phyloP scores from a whole-genome alignment of 768 basidiomycete species.

The Leccinum truebloodii region DNA sequence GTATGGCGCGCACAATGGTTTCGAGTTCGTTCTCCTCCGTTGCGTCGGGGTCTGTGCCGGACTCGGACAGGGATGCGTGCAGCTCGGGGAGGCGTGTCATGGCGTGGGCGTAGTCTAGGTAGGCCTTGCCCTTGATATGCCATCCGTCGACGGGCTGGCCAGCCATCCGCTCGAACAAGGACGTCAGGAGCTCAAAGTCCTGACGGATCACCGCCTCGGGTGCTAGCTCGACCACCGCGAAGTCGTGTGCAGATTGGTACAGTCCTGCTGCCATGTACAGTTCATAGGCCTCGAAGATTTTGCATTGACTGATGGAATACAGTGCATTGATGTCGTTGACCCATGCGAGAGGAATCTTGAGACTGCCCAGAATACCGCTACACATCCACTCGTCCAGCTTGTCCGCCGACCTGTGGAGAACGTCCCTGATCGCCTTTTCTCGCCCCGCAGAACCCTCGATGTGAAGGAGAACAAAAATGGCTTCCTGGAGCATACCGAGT shows the following conservation, averaged over 20 bases:
- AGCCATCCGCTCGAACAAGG: slow-evolving; percentile 68
- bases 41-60: slow-evolving; percentile 45
- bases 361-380: slow-evolving; percentile 67
- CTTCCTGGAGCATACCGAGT: slow-evolving; percentile 79
- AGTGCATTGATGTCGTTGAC: slow-evolving; percentile 87
- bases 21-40: slow-evolving; percentile 56
- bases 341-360: slow-evolving; percentile 85
- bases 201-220: slow-evolving; percentile 77
- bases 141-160: slow-evolving; percentile 66
- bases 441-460: slow-evolving; percentile 79
- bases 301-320: slow-evolving; percentile 57
- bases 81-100: slow-evolving; percentile 62
- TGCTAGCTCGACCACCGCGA: slow-evolving; percentile 84
- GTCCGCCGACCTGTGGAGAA: slow-evolving; percentile 69
- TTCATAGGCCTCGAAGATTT: slow-evolving; percentile 74
- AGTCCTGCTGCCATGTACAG: slow-evolving; percentile 69
- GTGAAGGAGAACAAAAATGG: slow-evolving; percentile 87
- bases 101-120: slow-evolving; percentile 70
- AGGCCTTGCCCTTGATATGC: slow-evolving; percentile 79
- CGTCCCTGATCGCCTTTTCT: slow-evolving; percentile 76
- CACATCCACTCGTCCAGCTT: slow-evolving; percentile 73
- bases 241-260: slow-evolving; percentile 74
- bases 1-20: slow-evolving; percentile 56
- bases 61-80: slow-evolving; percentile 42
- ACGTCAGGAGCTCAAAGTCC: slow-evolving; percentile 57